A percentile compares a stretch with the other conserved stretches of the same genome.
These are phyloP conservation scores for Aureobasidium sp. DNA, from an alignment of 2,329 filamentous ascomycete species.

Conservation along the genomic window DNA sequence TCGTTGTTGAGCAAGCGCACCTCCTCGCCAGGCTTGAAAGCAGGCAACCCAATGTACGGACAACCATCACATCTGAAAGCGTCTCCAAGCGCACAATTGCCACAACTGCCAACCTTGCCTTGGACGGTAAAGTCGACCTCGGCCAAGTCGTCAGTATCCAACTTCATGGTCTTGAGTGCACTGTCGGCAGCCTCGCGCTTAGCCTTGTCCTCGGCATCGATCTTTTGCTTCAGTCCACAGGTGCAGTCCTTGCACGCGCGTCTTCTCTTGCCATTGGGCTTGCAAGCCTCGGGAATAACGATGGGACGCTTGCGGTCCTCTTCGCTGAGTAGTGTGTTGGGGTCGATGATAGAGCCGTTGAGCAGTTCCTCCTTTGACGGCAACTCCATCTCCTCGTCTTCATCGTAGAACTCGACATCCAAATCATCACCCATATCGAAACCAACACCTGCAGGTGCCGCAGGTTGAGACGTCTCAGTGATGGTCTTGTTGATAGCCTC, in stretches of 20 bases:
- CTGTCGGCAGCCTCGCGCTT: constrained; percentile 57
- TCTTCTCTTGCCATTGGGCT: constrained; percentile 80
- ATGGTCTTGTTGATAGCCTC: constrained; percentile 27
- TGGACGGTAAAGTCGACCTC: constrained; percentile 97
- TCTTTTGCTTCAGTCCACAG: constrained; percentile 77
- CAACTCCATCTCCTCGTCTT: constrained; percentile 25
- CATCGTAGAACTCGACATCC: constrained; percentile 38
- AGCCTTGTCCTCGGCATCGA: constrained; percentile 75
- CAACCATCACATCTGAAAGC: constrained; percentile 59
- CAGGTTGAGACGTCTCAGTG: constrained; percentile 28
- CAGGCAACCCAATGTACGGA: constrained; percentile 84
- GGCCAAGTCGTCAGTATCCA: constrained; percentile 68
- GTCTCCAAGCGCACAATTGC: constrained; percentile 88
- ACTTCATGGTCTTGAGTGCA: constrained; percentile 57
- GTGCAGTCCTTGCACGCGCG: constrained; percentile 97
- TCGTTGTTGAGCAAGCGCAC: constrained; percentile 79
- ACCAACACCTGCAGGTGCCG: constrained; percentile 50
- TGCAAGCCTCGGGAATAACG: constrained; percentile 74
- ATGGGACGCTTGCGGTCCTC: constrained; percentile 73
- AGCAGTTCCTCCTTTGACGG: constrained; percentile 39
- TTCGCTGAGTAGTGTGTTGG: constrained; percentile 76
- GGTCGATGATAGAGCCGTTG: constrained; percentile 76
- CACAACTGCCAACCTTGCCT: constrained; percentile 90
- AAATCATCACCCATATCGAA: constrained; percentile 57
- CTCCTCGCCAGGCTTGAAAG: constrained; percentile 96